Conservation (phyloP, 2,329 filamentous ascomycete genomes). For the Amauroascus verrucosus region DNA sequence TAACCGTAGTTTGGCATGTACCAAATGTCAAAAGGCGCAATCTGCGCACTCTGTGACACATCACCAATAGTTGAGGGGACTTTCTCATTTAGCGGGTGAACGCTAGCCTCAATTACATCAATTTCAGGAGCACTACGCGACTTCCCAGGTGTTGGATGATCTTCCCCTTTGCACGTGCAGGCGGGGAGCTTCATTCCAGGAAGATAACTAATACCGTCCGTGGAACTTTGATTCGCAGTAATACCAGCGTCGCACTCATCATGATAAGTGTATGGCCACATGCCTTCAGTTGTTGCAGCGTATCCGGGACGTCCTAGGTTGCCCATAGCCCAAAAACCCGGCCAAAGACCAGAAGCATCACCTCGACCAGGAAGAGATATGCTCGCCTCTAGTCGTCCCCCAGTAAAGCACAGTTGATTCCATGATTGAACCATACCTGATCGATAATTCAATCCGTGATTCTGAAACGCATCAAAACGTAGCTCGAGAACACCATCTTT, state of each 20-base stretch:
- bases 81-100: conserved; percentile 42
- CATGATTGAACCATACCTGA: conserved; percentile 67
- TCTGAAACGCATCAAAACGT: conserved; percentile 54
- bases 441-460: conserved; percentile 55
- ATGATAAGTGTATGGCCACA: conserved; percentile 66
- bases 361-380: conserved; percentile 59
- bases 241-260: conserved; percentile 60
- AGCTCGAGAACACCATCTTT: conserved; percentile 53
- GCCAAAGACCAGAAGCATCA: conserved; percentile 61
- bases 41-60: conserved; percentile 57
- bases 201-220: conserved; percentile 55
- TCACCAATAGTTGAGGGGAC: conserved; percentile 44
- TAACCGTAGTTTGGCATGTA: conserved; percentile 53
- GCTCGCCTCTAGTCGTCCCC: conserved; percentile 58
- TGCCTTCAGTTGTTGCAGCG: conserved; percentile 57
- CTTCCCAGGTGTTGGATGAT: conserved; percentile 56
- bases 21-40: conserved; percentile 60
- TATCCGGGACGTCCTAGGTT: conserved; percentile 62
- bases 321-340: conserved; percentile 66
- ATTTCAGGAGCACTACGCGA: conserved; percentile 61
- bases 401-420: conserved; percentile 65
- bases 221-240: conserved; percentile 59
- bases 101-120: conserved; percentile 60
- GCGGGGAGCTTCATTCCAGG: conserved; percentile 61
- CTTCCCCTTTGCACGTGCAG: conserved; percentile 54